phyloP scores from a whole-genome alignment of 768 basidiomycete species.

The Suillus placidus region DNA sequence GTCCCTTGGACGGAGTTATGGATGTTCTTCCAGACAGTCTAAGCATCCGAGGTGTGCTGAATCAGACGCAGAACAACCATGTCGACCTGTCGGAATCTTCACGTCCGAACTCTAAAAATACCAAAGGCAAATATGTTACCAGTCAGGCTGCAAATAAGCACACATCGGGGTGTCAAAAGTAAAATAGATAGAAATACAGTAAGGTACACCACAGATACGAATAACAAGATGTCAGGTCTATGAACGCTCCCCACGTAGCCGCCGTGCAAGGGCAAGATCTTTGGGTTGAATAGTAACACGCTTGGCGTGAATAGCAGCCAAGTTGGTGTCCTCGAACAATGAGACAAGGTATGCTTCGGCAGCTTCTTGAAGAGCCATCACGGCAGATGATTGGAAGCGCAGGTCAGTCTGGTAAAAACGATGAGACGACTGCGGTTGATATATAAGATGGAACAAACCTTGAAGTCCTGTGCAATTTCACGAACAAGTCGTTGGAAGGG shows the following conservation, averaged over 20 bases:
- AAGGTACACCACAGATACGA: background rate
- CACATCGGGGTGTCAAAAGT: background rate
- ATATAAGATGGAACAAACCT: slow-evolving; percentile 38
- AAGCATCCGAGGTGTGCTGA: background rate
- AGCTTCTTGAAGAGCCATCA: slow-evolving; percentile 86
- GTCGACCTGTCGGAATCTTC: background rate
- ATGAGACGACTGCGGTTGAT: background rate
- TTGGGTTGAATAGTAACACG: slow-evolving; percentile 81
- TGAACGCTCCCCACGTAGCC: slow-evolving; percentile 77
- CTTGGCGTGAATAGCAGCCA: slow-evolving; percentile 83
- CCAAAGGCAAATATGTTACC: background rate
- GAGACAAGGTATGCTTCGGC: slow-evolving; percentile 82
- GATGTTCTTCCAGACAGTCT: background rate
- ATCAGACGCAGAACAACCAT: too few relatives aligned
- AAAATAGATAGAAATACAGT: slow-evolving; percentile 20
- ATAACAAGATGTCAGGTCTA: slow-evolving; percentile 33
- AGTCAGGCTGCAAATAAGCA: background rate
- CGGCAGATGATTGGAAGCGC: slow-evolving; percentile 89
- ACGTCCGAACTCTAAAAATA: too few relatives aligned
- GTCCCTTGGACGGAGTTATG: background rate
- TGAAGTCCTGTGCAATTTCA: slow-evolving; percentile 92
- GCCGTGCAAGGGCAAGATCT: slow-evolving; percentile 75
- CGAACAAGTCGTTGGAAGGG: slow-evolving; percentile 90
- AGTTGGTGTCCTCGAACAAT: slow-evolving; percentile 78
- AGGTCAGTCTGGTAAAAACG: slow-evolving; percentile 58